A percentile compares a stretch with the other conserved stretches of the same genome.
Conservation (phyloP, 805 yeast genomes). For the Saturnispora sekii region DNA sequence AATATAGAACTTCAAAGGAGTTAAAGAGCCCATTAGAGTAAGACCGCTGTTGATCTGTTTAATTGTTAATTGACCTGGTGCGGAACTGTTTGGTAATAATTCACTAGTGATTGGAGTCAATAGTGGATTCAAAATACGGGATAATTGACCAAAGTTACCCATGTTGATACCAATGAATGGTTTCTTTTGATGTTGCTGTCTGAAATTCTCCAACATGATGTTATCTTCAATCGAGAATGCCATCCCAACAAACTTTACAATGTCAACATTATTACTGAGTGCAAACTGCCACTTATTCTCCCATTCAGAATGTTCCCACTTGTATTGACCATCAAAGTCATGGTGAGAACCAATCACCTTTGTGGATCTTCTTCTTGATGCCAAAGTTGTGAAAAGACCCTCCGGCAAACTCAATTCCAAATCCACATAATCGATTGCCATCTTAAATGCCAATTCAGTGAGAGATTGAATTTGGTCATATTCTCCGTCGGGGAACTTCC, state of each 20-base stretch:
- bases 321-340: slow-evolving; percentile 51
- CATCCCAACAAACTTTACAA: slow-evolving; percentile 75
- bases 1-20: slow-evolving; percentile 52
- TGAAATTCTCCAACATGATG: slow-evolving; percentile 59
- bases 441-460: slow-evolving; percentile 52
- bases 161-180: slow-evolving; percentile 82
- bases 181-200: slow-evolving; percentile 38
- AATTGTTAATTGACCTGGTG: slow-evolving; percentile 71
- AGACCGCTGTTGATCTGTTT: slow-evolving; percentile 51
- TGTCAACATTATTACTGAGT: slow-evolving; percentile 51
- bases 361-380: slow-evolving; percentile 48
- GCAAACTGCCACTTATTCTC: slow-evolving; percentile 63
- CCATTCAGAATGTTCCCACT: slow-evolving; percentile 71
- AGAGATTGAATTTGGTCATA: slow-evolving; percentile 38
- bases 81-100: slow-evolving; percentile 57
- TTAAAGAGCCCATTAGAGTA: slow-evolving; percentile 52
- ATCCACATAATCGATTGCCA: slow-evolving; percentile 77
- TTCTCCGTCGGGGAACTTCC: slow-evolving; percentile 59
- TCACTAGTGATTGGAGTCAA: slow-evolving; percentile 81
- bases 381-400: slow-evolving; percentile 40
- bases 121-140: slow-evolving; percentile 63
- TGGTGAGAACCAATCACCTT: slow-evolving; percentile 78
- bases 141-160: slow-evolving; percentile 67
- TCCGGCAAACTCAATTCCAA: slow-evolving; percentile 65
- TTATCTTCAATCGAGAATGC: slow-evolving; percentile 63